Evolutionary conservation across 108 stramenopile genomes (phyloP).

Genomic region (Seminavis robusta): DNA sequence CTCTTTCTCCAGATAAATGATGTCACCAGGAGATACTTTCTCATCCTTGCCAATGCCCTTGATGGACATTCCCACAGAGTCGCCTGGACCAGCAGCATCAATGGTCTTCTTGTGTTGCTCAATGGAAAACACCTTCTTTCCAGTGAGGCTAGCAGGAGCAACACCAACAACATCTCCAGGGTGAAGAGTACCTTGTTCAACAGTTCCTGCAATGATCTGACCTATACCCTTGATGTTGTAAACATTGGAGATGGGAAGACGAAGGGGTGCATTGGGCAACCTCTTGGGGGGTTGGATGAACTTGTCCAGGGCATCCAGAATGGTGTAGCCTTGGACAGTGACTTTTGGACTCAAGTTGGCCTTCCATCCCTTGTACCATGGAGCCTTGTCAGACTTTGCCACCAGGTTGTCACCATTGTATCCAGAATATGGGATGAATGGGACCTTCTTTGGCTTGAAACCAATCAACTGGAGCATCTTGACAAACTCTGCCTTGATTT

Average conservation of each 20-base stretch:
- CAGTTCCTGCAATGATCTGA: constrained; percentile 57
- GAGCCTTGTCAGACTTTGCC: constrained; percentile 55
- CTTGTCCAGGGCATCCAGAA: constrained; percentile 50
- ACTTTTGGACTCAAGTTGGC: constrained; percentile 54
- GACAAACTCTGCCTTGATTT: constrained; percentile 65
- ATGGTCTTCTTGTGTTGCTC: constrained; percentile 65
- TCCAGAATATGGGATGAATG: constrained; percentile 67
- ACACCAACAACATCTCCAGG: constrained; percentile 60
- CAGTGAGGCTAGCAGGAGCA: constrained; percentile 33
- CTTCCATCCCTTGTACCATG: no score
- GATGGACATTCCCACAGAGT: constrained; percentile 70
- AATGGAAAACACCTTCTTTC: constrained; percentile 67
- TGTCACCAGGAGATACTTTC: constrained; percentile 53
- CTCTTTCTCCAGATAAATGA: constrained; percentile 58
- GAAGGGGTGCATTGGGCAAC: constrained; percentile 35
- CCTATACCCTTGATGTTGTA: constrained; percentile 72
- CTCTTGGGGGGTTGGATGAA: constrained; percentile 53
- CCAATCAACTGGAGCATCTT: constrained; percentile 71
- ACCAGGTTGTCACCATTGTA: constrained; percentile 69
- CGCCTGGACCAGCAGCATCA: constrained; percentile 48
- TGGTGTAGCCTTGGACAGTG: constrained; percentile 42
- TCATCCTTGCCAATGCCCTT: constrained; percentile 64
- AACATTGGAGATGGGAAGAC: constrained; percentile 58
- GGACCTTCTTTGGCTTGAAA: constrained; percentile 74
- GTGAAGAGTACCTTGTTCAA: constrained; percentile 54